Percentiles rank a stretch among this genome's conserved stretches.
Evolutionary conservation across 768 basidiomycete species (phyloP).

Genomic region (Calvatia gigantea): DNA sequence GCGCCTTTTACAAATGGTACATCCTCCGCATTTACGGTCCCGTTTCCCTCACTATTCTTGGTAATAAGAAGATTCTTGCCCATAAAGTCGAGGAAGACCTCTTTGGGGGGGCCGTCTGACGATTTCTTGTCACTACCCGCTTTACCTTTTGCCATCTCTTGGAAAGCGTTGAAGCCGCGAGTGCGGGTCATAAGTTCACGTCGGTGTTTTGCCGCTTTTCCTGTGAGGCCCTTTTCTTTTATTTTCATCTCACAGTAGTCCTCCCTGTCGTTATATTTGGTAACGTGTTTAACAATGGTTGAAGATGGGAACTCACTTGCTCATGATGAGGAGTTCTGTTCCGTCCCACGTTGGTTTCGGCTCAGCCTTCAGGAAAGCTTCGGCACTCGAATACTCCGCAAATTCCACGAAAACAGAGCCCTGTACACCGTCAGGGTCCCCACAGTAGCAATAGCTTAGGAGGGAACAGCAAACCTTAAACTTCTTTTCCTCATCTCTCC

Average conservation of each 20-base stretch:
- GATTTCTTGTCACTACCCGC: constrained; percentile 28
- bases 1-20: constrained; percentile 52
- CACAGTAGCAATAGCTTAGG: not conserved
- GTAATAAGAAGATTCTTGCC: constrained; percentile 65
- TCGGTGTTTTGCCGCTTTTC: constrained; percentile 61
- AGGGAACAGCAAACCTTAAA: constrained; percentile 65
- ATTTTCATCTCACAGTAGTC: constrained; percentile 96
- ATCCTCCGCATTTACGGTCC: constrained; percentile 58
- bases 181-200: constrained; percentile 49
- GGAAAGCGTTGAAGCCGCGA: constrained; percentile 78
- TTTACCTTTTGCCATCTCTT: constrained; percentile 49
- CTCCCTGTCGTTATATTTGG: constrained; percentile 42
- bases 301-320: constrained; percentile 57
- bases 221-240: constrained; percentile 86
- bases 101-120: constrained; percentile 35
- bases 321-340: constrained; percentile 76
- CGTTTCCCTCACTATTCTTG: constrained; percentile 57
- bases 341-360: constrained; percentile 81
- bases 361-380: constrained; percentile 75
- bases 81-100: constrained; percentile 73
- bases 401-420: constrained; percentile 94
- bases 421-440: constrained; percentile 32
- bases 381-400: constrained; percentile 60
- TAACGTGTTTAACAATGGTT: not conserved
- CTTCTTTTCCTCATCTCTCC: constrained; percentile 76